Percentiles rank a stretch among this genome's conserved stretches.
These are phyloP conservation scores for Daedaleopsis nitida DNA, from an alignment of 768 basidiomycete species.

Conservation along the genomic window DNA sequence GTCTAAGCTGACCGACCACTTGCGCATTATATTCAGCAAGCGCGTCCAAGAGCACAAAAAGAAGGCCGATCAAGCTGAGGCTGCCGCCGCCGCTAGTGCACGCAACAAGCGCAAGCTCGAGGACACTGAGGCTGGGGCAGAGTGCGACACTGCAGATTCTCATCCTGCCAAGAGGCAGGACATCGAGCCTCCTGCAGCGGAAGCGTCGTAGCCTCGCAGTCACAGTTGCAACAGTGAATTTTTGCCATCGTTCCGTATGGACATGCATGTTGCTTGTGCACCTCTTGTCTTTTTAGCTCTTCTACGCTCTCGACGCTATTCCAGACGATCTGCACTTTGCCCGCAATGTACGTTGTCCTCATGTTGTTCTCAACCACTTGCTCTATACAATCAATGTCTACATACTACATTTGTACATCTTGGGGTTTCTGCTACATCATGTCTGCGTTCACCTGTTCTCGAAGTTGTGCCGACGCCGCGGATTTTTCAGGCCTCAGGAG, in stretches of 20 bases:
- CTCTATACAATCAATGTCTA: background rate
- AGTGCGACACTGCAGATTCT: background rate
- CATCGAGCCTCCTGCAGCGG: background rate
- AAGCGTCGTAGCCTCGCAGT: background rate
- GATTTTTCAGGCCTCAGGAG: background rate
- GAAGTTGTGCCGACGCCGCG: background rate
- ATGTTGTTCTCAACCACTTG: background rate
- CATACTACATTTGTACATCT: background rate
- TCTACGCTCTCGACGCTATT: background rate
- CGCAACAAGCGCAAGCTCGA: conserved; percentile 17
- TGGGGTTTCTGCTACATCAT: background rate
- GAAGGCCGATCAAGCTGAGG: conserved; percentile 5
- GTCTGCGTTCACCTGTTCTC: background rate
- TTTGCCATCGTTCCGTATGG: background rate
- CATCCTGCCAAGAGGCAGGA: conserved; percentile 10
- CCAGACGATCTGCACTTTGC: background rate
- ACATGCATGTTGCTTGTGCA: no score
- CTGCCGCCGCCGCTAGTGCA: background rate
- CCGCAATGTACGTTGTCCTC: background rate
- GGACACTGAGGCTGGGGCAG: background rate
- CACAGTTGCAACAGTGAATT: no score
- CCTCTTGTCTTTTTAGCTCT: no score
- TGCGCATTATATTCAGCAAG: conserved; percentile 32
- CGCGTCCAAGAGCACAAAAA: conserved; percentile 40
- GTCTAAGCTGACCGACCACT: conserved; percentile 71